Evolutionary conservation across 2,329 filamentous ascomycete genomes (phyloP), one percentile per base, ranked within the genome.

Genomic region (Exserohilum turcica): DNA sequence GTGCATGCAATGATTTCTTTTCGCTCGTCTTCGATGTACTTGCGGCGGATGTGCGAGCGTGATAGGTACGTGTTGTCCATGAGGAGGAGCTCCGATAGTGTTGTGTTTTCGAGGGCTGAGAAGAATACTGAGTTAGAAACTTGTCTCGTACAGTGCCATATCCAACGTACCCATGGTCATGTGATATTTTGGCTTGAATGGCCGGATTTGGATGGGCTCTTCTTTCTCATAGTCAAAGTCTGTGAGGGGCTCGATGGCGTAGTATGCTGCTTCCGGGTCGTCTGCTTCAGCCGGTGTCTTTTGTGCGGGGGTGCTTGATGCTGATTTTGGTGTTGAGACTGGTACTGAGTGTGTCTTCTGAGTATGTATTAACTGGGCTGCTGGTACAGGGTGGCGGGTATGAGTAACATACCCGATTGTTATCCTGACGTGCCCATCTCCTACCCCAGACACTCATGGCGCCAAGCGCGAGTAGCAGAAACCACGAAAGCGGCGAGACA

Each of bases 171-270:
- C 82, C 85, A 87, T 87, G 5, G 84, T 86, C 44, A 87, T 69
- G 64, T 86, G 80, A 64, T 84, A 87, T 60, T 81, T 85, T 5
- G 82, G 79, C 67, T 84, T 86, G 70, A 86, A 86, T 0, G 82
- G 81, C 12, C 84, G 76, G 9, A 84, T 66, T 51, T 82, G 78
- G 32, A 84, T 64, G 0, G 83, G 84, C 50, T 80, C 76, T 28
- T 78, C 80, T 0, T 70, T 75, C 45, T 75, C 64, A 77, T 82
- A 82, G 53, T 83, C 70, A 58, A 86, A 84, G 49, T 77, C 68
- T 2, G 66, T 40, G 3, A 85, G 71, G 3, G 82, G 77, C 18
- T 73, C 74, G 44, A 82, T 80, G 28, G 65, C 51, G 39, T 67
- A 59, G 59, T 79, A 80, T 38, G 66, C 56, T 57, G 72, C 69